These are phyloP conservation scores for Talaromyces pinophilus DNA, from an alignment of 2,329 filamentous ascomycete genomes.

Conservation along the genomic window DNA sequence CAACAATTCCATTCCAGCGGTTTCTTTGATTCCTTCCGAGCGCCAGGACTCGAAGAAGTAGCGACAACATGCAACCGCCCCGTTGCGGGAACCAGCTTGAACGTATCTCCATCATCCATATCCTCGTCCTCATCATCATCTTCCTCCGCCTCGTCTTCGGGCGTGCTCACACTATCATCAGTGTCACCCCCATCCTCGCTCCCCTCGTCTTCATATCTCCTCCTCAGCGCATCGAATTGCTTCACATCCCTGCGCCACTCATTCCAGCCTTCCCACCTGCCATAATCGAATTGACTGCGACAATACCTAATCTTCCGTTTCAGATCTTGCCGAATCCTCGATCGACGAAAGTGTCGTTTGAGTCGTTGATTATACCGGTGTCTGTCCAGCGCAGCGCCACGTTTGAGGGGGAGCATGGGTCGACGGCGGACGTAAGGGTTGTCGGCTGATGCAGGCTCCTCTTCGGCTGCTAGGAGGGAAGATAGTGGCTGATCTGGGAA, in stretches of 20 bases:
- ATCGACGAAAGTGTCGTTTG: background rate
- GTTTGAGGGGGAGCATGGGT: background rate
- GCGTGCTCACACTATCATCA: background rate
- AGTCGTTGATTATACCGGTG: background rate
- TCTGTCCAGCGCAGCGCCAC: too few species aligned
- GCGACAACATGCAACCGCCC: conserved; percentile 11
- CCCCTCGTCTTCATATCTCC: conserved; percentile 16
- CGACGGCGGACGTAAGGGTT: background rate
- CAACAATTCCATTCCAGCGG: conserved; percentile 3
- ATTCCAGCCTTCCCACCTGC: conserved; percentile 52
- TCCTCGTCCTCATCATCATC: background rate
- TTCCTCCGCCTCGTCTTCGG: background rate
- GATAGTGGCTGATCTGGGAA: background rate
- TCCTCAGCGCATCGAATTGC: background rate
- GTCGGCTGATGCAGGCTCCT: too few species aligned
- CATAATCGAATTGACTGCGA: conserved; percentile 55
- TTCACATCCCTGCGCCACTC: conserved; percentile 39
- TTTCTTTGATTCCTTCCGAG: background rate
- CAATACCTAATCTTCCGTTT: conserved; percentile 33
- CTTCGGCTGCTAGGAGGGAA: background rate
- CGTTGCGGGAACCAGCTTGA: background rate
- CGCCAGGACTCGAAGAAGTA: too few species aligned
- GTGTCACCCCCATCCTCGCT: background rate
- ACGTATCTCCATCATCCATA: background rate
- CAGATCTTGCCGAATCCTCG: background rate